These are phyloP conservation scores for Verticillium longisporum DNA, from an alignment of 2,329 filamentous ascomycete species.

Conservation along the genomic window DNA sequence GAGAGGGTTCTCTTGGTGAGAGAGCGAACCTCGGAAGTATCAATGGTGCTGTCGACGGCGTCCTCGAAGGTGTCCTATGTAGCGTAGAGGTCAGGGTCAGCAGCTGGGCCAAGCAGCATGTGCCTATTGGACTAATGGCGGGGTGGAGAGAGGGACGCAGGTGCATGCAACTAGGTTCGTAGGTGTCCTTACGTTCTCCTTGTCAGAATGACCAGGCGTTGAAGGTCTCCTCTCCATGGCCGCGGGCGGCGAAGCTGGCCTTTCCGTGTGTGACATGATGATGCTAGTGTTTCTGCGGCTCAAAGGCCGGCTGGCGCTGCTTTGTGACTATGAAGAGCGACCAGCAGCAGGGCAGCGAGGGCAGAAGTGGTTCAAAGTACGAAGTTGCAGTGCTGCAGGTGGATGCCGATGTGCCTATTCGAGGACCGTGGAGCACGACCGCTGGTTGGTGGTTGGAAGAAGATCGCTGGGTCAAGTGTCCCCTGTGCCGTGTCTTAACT, in stretches of 20 bases:
- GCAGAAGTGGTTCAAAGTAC: not conserved
- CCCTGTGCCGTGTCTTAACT: not conserved
- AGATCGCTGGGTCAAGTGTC: not conserved
- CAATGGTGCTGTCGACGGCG: slow-evolving; percentile 42
- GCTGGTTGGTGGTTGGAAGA: not conserved
- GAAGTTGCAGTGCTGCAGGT: not conserved
- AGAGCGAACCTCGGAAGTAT: slow-evolving; percentile 58
- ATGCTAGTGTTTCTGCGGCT: not conserved
- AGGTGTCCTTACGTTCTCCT: slow-evolving; percentile 11
- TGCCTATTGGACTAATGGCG: not conserved
- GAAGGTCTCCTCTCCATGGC: slow-evolving; percentile 10
- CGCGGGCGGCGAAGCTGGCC: slow-evolving; percentile 16
- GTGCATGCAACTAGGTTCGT: not conserved
- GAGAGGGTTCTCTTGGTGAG: slow-evolving; percentile 45
- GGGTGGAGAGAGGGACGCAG: not conserved
- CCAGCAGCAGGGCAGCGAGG: not conserved
- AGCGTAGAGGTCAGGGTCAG: slow-evolving; percentile 4
- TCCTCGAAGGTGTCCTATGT: slow-evolving; percentile 75
- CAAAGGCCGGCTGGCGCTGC: not conserved
- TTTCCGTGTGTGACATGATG: slow-evolving; percentile 27
- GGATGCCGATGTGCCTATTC: not conserved
- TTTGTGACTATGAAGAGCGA: not conserved
- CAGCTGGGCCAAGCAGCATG: not conserved
- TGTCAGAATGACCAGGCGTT: slow-evolving; percentile 7
- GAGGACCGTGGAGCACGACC: not conserved